Evolutionary conservation across 83 land plant species (phyloP).

Genomic region (Isoetes engelmannii): DNA sequence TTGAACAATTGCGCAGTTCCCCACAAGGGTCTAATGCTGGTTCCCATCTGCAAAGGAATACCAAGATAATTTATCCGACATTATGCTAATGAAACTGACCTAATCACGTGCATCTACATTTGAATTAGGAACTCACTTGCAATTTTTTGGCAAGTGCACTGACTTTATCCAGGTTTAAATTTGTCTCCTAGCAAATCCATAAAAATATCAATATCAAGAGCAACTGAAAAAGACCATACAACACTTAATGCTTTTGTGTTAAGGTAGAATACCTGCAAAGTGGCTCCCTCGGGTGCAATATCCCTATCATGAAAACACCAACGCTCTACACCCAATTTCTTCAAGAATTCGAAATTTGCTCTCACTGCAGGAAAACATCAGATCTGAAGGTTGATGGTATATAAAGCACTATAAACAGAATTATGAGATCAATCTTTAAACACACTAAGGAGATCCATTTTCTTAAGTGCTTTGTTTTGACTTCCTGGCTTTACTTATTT

Average conservation of each 20-base stretch:
- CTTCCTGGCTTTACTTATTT: no score
- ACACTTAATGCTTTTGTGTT: background rate
- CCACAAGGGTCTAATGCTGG: conserved; percentile 72
- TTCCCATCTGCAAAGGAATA: conserved; percentile 44
- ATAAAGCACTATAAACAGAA: no score
- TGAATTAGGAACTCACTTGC: conserved; percentile 42
- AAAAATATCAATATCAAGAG: conserved; percentile 10
- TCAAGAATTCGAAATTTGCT: conserved; percentile 89
- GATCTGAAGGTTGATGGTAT: no score
- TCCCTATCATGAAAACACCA: conserved; percentile 99
- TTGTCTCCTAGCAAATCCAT: conserved; percentile 52
- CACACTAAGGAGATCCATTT: no score
- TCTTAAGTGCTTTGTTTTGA: no score
- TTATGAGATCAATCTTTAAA: no score
- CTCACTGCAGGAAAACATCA: conserved; percentile 49
- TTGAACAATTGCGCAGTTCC: conserved; percentile 90
- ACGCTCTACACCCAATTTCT: conserved; percentile 72
- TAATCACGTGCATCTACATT: background rate
- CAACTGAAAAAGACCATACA: background rate
- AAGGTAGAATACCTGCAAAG: conserved; percentile 46
- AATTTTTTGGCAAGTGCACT: conserved; percentile 78
- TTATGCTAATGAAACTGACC: background rate
- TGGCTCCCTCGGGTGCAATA: conserved; percentile 88
- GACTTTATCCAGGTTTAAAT: conserved; percentile 84
- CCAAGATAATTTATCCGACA: background rate